Evolutionary conservation across 768 basidiomycete genomes (phyloP), one percentile per base, ranked within the genome.

Genomic region (Kondoa malvinella): DNA sequence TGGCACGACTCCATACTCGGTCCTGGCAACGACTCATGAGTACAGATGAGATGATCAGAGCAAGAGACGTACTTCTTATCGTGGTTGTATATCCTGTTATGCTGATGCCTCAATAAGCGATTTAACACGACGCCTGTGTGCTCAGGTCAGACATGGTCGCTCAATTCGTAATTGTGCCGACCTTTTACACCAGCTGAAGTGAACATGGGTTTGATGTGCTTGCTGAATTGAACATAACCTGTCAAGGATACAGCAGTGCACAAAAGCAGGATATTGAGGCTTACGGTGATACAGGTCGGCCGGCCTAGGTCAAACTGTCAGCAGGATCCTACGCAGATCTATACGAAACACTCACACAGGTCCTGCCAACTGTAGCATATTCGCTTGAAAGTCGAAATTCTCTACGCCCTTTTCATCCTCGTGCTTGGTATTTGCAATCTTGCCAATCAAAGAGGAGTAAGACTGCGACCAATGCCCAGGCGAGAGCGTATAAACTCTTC

Each of bases 221-320:
- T 16, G 8, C 31, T 63, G 61, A 63, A 63, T 33, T 59, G 57
- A 25, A 25, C n/a, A 29, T 29, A 4, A 59, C 4, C 8, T 8
- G 25, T 56, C 57, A 29, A 8, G 12, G n/a, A 59, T n/a, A n/a
- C n/a, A n/a, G n/a, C n/a, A n/a, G n/a, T n/a, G n/a, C n/a, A n/a
- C n/a, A n/a, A n/a, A n/a, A n/a, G n/a, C n/a, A n/a, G n/a, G n/a
- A n/a, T n/a, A n/a, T n/a, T n/a, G n/a, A n/a, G n/a, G n/a, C n/a
- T n/a, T n/a, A n/a, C 61, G 61, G n/a, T 63, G 61, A 32, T 63
- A 63, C 3, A 63, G 61, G 16, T 30, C 61, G 14, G 27, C 61
- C 61, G 61, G 61, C 30, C 8, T 21, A 50, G 40, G 40, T 8
- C 40, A 8, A n/a, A n/a, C n/a, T n/a, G n/a, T n/a, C n/a, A n/a